These are phyloP conservation scores for Naganishia sp. DNA, from an alignment of 1,284 basidiomycete species.

Conservation along the genomic window DNA sequence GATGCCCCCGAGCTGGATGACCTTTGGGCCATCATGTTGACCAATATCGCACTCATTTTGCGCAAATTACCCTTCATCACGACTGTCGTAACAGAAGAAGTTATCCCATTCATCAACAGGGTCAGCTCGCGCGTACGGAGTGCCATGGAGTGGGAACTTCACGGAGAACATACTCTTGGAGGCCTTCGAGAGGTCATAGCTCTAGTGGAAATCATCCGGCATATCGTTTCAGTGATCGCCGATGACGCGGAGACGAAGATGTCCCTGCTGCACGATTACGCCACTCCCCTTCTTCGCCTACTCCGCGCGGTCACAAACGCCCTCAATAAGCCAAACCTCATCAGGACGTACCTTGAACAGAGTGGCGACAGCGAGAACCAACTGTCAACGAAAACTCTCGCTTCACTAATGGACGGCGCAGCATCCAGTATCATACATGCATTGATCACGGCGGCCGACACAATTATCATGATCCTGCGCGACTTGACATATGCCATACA, in stretches of 20 bases:
- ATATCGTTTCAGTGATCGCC: constrained; percentile 23
- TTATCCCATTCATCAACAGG: constrained; percentile 27
- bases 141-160: constrained; percentile 30
- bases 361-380: neutral
- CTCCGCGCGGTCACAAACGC: constrained; percentile 14
- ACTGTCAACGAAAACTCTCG: neutral
- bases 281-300: constrained; percentile 5
- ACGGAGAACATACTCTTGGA: constrained; percentile 21
- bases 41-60: constrained; percentile 22
- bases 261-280: constrained; percentile 13
- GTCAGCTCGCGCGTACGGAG: constrained; percentile 17
- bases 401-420: constrained; percentile 5
- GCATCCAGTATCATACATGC: constrained; percentile 14
- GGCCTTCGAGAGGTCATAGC: constrained; percentile 25
- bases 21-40: constrained; percentile 29
- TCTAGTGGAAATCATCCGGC: constrained; percentile 26
- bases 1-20: constrained; percentile 7
- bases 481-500: constrained; percentile 22
- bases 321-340: constrained; percentile 21
- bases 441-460: constrained; percentile 15
- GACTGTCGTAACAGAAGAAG: constrained; percentile 23
- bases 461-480: constrained; percentile 13
- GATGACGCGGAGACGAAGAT: constrained; percentile 23
- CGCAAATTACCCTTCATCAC: constrained; percentile 23
- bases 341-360: constrained; percentile 18